Evolutionary conservation across 2,329 filamentous ascomycete genomes (phyloP), one percentile per base, ranked within the genome.

Genomic region (Monosporascus cannonballus): DNA sequence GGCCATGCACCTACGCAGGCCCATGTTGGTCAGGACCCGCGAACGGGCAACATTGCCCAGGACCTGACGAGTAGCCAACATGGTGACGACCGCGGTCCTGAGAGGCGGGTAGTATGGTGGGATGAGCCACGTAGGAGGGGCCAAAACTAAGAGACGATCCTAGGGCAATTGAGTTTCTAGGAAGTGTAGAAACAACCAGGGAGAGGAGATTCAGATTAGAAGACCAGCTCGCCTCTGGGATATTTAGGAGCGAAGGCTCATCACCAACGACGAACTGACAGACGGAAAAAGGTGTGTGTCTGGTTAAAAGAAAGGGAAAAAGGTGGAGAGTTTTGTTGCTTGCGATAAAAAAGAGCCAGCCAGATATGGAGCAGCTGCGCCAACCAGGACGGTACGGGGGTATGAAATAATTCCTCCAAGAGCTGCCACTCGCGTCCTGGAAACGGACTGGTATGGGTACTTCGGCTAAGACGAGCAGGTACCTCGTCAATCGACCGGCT

Each of bases 1-100:
- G 60, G 93, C 93, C 79, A 96, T 85, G 72, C 71, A 72, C 65
- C 85, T 79, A 64, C 85, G 81, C 67, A 85, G 71, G 69, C 81
- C 76, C 67, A 85, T 73, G 80, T 84, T 75, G 72, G 76, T 74
- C 65, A 75, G 70, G 64, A 70, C 70, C 57, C 76, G 65, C 69
- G 75, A 76, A 67, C 84, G 83, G 78, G 82, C 79, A 65, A 81
- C 70, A 66, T 70, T 73, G 78, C 83, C 83, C 77, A 86, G 77
- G 73, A 86, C 76, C 77, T 86, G 84, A 78, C 85, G 80, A 70
- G 85, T 82, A 67, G 83, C 84, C 76, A 89, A 77, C 85, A 88
- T 88, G 70, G 66, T 83, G 73, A 68, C 59, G 54, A 54, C 58
- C 58, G 61, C 57, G 55, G 62, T 64, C 65, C 65, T 55, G 57